phyloP scores from a whole-genome alignment of 345 rosid genomes.

The Diplotaxis tenuifolia region DNA sequence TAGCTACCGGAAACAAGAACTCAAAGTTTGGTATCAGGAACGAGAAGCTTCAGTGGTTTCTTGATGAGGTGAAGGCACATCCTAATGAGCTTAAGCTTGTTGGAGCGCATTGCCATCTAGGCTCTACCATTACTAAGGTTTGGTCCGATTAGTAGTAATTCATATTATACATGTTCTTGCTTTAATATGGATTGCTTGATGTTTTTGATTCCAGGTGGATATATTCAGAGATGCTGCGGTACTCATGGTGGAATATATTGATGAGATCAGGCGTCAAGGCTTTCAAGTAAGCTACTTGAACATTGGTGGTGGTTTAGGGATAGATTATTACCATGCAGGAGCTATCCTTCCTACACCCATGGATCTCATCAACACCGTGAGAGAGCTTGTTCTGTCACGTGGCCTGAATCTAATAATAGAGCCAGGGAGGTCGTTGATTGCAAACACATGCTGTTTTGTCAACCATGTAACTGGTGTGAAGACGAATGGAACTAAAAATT shows the following conservation, averaged over 20 bases:
- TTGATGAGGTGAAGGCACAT: slow-evolving; percentile 88
- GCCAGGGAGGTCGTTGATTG: slow-evolving; percentile 96
- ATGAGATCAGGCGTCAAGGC: slow-evolving; percentile 83
- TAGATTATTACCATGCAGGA: slow-evolving; percentile 83
- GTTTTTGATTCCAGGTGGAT: background rate
- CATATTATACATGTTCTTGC: background rate
- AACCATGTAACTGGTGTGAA: slow-evolving; percentile 94
- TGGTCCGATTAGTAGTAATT: background rate
- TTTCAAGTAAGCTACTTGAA: slow-evolving; percentile 84
- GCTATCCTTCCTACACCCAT: slow-evolving; percentile 88
- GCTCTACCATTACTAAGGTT: slow-evolving; percentile 97
- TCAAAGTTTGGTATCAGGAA: slow-evolving; percentile 99
- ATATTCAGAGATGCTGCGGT: slow-evolving; percentile 89
- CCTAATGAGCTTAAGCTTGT: slow-evolving; percentile 87
- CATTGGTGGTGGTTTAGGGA: slow-evolving; percentile 98
- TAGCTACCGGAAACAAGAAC: slow-evolving; percentile 96
- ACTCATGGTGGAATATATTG: slow-evolving; percentile 86
- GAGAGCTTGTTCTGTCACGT: slow-evolving; percentile 78
- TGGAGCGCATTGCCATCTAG: slow-evolving; percentile 97
- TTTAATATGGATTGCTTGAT: background rate
- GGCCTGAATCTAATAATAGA: slow-evolving; percentile 82
- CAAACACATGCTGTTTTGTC: slow-evolving; percentile 91
- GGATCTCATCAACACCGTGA: slow-evolving; percentile 91
- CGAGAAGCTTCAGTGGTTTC: slow-evolving; percentile 98
- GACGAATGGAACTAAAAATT: slow-evolving; percentile 90